Base-by-base conservation (phyloP, 2,329 filamentous ascomycete genomes). In the Cordyceps javanica region DNA sequence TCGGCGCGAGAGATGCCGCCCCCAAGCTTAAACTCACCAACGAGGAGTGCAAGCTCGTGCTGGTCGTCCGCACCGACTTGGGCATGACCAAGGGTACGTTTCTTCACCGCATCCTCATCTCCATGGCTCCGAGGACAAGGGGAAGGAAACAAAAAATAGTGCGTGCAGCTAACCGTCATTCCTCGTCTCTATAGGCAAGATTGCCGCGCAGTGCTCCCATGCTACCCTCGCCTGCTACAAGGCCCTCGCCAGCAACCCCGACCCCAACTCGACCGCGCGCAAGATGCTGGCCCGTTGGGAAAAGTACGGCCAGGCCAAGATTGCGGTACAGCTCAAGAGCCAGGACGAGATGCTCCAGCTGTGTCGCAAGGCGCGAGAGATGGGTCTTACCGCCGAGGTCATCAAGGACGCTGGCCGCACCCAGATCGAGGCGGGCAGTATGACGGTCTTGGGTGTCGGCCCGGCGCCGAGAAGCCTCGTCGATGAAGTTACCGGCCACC, bases 161-260 rank as follows among this genome's bases (percentile, higher is more conserved):
- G 13, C n/a, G 25, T n/a, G 9, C 16, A 19, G 54, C 48, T 57
- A 42, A 60, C 49, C 19, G 16, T 5, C 34, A 11, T n/a, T 26
- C 14, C 48, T 7, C 21, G 11, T 55, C 28, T 16, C 25, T 49
- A 46, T 62, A 96, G 93, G 93, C 67, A 99, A 99, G 80, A 97
- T 97, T 67, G 94, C 91, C 58, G 94, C 94, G 8, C 94, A 97
- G 75, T 93, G 89, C 75, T 89, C 88, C 51, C 94, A 97, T 73
- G 94, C 94, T n/a, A 96, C 93, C 3, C 86, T 99, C 58, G 92
- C 93, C 57, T 97, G 93, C 82, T 99, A 96, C 85, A 97, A 97
- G 77, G 77, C 86, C 59, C 85, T 95, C 62, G 74, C 84, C 58
- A 74, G 77, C 45, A 73, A 76, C 56, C 76, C 83, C n/a, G 75